Percentiles rank a stretch among this genome's conserved stretches.
These are phyloP conservation scores for Talaromyces proteolyticus DNA, from an alignment of 495 filamentous ascomycete genomes.

Conservation along the genomic window DNA sequence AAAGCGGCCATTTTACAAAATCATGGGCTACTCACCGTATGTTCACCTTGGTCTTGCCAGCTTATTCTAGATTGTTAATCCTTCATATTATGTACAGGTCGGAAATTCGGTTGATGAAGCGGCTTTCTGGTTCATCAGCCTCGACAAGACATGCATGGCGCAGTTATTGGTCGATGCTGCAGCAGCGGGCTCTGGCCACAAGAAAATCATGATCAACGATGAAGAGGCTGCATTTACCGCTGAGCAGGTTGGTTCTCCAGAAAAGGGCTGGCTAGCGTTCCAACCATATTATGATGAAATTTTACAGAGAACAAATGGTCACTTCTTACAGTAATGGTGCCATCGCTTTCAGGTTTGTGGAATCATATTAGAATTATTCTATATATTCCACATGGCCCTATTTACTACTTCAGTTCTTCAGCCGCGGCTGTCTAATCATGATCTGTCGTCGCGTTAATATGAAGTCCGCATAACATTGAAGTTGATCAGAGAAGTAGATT, in stretches of 20 bases:
- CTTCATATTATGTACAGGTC: constrained; percentile 30
- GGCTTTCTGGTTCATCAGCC: constrained; percentile 69
- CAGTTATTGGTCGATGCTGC: constrained; percentile 74
- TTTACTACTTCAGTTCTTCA: background rate
- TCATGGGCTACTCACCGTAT: constrained; percentile 51
- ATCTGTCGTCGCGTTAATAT: background rate
- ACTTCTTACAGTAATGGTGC: background rate
- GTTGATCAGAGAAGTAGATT: background rate
- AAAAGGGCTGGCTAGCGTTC: constrained; percentile 55
- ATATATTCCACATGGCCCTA: background rate
- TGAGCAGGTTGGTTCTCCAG: constrained; percentile 55
- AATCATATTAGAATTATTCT: no score
- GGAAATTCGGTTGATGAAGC: constrained; percentile 52
- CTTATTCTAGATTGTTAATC: constrained; percentile 19
- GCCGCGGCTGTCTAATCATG: background rate
- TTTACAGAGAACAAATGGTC: background rate
- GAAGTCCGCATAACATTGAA: background rate
- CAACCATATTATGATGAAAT: background rate
- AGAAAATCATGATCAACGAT: constrained; percentile 62
- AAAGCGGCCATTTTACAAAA: constrained; percentile 71
- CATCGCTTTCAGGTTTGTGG: no score
- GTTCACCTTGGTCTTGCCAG: constrained; percentile 21
- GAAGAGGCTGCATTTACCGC: constrained; percentile 64
- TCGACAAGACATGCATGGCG: constrained; percentile 69
- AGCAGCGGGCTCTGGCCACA: constrained; percentile 55